Evolutionary conservation across 2,329 filamentous ascomycete species (phyloP).

Genomic region (Cladophialophora yegresii): DNA sequence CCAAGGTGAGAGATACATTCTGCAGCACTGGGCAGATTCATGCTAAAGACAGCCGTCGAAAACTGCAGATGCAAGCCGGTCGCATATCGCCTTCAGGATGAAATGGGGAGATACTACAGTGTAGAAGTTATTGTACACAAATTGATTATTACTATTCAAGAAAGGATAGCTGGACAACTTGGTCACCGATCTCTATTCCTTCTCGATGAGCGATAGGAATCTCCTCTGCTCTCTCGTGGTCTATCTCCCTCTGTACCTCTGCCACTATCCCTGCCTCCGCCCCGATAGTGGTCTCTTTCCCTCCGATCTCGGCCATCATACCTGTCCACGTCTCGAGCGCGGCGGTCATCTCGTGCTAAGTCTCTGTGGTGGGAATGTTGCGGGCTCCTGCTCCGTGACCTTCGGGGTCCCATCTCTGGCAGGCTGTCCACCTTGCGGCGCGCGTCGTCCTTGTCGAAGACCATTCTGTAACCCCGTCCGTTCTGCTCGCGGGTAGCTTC

Average conservation of each 20-base stretch:
- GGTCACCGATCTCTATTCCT: slow-evolving; percentile 16
- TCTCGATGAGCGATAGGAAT: slow-evolving; percentile 6
- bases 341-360: slow-evolving; percentile 20
- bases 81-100: background rate
- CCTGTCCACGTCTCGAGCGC: slow-evolving; percentile 27
- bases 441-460: slow-evolving; percentile 75
- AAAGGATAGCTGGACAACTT: too few species aligned
- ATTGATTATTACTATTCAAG: too few species aligned
- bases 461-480: slow-evolving; percentile 69
- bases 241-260: slow-evolving; percentile 44
- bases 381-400: slow-evolving; percentile 47
- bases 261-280: slow-evolving; percentile 46
- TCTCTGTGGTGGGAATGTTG: slow-evolving; percentile 40
- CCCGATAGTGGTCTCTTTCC: slow-evolving; percentile 40
- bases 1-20: background rate
- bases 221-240: background rate
- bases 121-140: background rate
- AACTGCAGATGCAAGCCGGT: background rate
- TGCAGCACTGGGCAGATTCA: background rate
- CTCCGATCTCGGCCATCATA: slow-evolving; percentile 38
- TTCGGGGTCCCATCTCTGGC: slow-evolving; percentile 33
- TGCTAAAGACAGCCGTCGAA: background rate
- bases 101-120: background rate
- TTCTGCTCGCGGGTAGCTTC: slow-evolving; percentile 54
- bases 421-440: slow-evolving; percentile 33